Base-by-base conservation (phyloP, 768 basidiomycete genomes). In the Pilatotrama ljubarskyi region DNA sequence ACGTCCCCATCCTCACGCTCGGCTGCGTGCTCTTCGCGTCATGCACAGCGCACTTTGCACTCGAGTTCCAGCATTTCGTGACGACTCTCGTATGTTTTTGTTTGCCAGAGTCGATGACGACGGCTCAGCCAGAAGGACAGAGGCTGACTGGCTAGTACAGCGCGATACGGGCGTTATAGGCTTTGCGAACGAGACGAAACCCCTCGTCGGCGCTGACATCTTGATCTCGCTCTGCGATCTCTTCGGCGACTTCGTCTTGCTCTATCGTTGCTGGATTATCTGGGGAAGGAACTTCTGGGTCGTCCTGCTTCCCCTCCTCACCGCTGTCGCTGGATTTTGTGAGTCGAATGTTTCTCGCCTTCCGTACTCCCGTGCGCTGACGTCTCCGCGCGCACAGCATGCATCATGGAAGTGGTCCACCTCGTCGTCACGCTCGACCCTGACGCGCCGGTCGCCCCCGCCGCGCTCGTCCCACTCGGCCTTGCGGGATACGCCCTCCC, bases 401-500 rank as follows among this genome's bases (percentile, higher is more conserved):
- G 72, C 57, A 72, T 70, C 35, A 54, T 70, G 15, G 72, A 50
- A 10, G 58, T 73, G 47, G 50, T 74, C 7, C 64, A 69, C 22
- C 59, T 79, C 42, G 58, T 51, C 35, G 20, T 44, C 20, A 58
- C 48, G 15, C 38, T 53, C 10, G 66, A 67, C 50, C 75, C 74
- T 8, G 63, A 60, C 11, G 61, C 75, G 1, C 71, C 75, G 9
- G 55, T 67, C n/a, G 74, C 77, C 11, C 77, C 76, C 25, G 60
- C 73, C 6, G 61, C 61, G 3, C 46, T 77, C 17, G 70, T 72
- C n/a, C 73, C 78, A 3, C 64, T 79, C 5, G 73, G 72, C 24
- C 70, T 73, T 15, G 76, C 77, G 0, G 69, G 60, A 14, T 79
- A 76, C 38, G 18, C 60, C 24, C 72, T 81, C 36, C 76, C 80